These are phyloP conservation scores for Purpureocillium lavendulum DNA, from an alignment of 2,329 filamentous ascomycete species.

Conservation along the genomic window DNA sequence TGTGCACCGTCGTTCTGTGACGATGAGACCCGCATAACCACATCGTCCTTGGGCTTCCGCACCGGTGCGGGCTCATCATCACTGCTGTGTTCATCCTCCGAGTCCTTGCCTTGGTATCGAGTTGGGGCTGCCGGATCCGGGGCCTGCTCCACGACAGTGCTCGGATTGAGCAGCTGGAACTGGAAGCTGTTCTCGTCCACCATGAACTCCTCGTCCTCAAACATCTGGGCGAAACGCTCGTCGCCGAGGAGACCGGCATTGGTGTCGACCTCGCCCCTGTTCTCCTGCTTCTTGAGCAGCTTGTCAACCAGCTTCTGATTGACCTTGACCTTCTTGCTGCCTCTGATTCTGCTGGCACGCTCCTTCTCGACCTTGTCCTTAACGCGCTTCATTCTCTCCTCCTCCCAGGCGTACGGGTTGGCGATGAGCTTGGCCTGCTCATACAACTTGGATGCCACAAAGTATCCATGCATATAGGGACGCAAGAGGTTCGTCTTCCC, in stretches of 20 bases:
- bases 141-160: conserved; percentile 47
- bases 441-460: conserved; percentile 89
- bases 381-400: conserved; percentile 82
- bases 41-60: conserved; percentile 23
- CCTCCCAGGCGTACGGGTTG: conserved; percentile 89
- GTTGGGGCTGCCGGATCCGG: conserved; percentile 24
- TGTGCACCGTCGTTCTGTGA: conserved; percentile 53
- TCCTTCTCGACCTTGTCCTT: conserved; percentile 96
- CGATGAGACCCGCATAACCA: conserved; percentile 62
- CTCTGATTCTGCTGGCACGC: conserved; percentile 86
- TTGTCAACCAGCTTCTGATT: conserved; percentile 77
- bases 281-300: conserved; percentile 56
- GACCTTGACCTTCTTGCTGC: conserved; percentile 96
- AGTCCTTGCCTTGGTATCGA: conserved; percentile 29
- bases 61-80: conserved; percentile 18
- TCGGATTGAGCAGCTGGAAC: conserved; percentile 84
- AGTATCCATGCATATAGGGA: conserved; percentile 99
- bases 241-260: conserved; percentile 68
- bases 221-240: conserved; percentile 77
- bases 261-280: conserved; percentile 47
- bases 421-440: conserved; percentile 89
- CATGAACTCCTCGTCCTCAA: conserved; percentile 86
- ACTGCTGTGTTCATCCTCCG: conserved; percentile 35
- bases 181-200: conserved; percentile 86
- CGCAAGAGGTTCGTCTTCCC: conserved; percentile 83